These are phyloP conservation scores for Drosera spatulata DNA, from an alignment of 179 eudicot genomes.

Conservation along the genomic window DNA sequence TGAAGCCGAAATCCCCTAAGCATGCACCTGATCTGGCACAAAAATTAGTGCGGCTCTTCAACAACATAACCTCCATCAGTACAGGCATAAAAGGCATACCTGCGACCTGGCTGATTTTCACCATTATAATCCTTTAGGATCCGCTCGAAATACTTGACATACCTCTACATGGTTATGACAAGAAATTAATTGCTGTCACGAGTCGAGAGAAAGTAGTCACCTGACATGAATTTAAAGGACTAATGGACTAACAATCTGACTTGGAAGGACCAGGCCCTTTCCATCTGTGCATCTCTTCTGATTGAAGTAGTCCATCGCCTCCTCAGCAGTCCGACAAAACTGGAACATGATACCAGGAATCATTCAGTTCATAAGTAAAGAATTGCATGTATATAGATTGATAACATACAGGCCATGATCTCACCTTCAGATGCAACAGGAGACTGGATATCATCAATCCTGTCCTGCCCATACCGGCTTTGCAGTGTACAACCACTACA, in stretches of 20 bases:
- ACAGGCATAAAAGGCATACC: slow-evolving; percentile 35
- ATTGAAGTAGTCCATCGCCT: slow-evolving; percentile 86
- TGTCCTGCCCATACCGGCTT: slow-evolving; percentile 96
- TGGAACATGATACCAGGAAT: slow-evolving; percentile 13
- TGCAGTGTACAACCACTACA: slow-evolving; percentile 93
- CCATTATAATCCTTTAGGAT: slow-evolving; percentile 55
- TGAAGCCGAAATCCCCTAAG: slow-evolving; percentile 95
- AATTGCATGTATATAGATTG: background rate
- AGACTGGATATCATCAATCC: slow-evolving; percentile 94
- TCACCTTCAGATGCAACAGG: slow-evolving; percentile 82
- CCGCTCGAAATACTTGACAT: slow-evolving; percentile 94
- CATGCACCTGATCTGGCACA: slow-evolving; percentile 66
- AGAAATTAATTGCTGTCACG: slow-evolving; percentile 7
- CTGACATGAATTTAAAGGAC: slow-evolving; percentile 4
- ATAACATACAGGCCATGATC: slow-evolving; percentile 7
- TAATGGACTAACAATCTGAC: slow-evolving; percentile 80
- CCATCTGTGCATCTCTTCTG: slow-evolving; percentile 97
- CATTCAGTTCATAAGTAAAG: slow-evolving; percentile 5
- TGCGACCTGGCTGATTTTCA: slow-evolving; percentile 71
- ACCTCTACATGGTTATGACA: slow-evolving; percentile 40
- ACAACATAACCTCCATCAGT: slow-evolving; percentile 1
- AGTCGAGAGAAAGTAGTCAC: slow-evolving; percentile 1
- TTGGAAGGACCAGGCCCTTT: slow-evolving; percentile 91
- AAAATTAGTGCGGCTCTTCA: slow-evolving; percentile 5
- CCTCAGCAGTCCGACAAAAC: slow-evolving; percentile 98